These are phyloP conservation scores for Xenosphaeropsis pyriputrescens DNA, from an alignment of 2,329 filamentous ascomycete genomes.

Conservation along the genomic window DNA sequence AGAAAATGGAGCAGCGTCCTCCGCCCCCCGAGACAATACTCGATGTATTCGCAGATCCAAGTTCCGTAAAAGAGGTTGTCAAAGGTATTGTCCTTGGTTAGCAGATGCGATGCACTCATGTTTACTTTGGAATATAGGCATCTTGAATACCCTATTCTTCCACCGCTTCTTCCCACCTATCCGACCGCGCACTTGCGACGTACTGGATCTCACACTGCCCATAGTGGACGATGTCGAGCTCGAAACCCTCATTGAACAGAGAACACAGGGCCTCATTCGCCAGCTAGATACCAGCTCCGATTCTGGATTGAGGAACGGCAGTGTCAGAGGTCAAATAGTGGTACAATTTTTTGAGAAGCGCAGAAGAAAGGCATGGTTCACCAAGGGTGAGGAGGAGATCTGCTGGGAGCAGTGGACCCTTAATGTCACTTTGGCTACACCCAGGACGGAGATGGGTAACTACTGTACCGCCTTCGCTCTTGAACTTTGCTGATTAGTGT, in stretches of 20 bases:
- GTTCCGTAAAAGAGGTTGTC: slow-evolving; percentile 80
- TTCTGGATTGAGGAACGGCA: slow-evolving; percentile 29
- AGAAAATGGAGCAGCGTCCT: slow-evolving; percentile 43
- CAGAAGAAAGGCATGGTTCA: slow-evolving; percentile 68
- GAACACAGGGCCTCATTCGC: slow-evolving; percentile 63
- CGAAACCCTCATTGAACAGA: slow-evolving; percentile 85
- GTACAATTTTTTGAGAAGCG: slow-evolving; percentile 95
- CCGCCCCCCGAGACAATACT: slow-evolving; percentile 77
- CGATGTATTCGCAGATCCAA: slow-evolving; percentile 84
- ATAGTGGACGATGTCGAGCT: slow-evolving; percentile 83
- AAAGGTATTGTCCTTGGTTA: slow-evolving; percentile 46
- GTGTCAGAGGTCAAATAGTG: slow-evolving; percentile 62
- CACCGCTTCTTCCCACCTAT: slow-evolving; percentile 91
- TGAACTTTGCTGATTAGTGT: neutral
- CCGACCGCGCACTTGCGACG: slow-evolving; percentile 67
- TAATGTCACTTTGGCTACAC: slow-evolving; percentile 84
- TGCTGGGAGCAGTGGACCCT: slow-evolving; percentile 96
- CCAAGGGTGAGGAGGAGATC: slow-evolving; percentile 76
- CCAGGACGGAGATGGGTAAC: slow-evolving; percentile 75
- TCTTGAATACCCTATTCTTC: slow-evolving; percentile 97
- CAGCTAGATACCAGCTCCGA: slow-evolving; percentile 51
- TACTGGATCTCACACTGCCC: slow-evolving; percentile 81
- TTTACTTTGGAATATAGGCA: slow-evolving; percentile 36
- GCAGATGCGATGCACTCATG: neutral
- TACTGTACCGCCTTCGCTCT: slow-evolving; percentile 1